phyloP scores from a whole-genome alignment of 2,329 filamentous ascomycete species.

The Verticillium dahliae region DNA sequence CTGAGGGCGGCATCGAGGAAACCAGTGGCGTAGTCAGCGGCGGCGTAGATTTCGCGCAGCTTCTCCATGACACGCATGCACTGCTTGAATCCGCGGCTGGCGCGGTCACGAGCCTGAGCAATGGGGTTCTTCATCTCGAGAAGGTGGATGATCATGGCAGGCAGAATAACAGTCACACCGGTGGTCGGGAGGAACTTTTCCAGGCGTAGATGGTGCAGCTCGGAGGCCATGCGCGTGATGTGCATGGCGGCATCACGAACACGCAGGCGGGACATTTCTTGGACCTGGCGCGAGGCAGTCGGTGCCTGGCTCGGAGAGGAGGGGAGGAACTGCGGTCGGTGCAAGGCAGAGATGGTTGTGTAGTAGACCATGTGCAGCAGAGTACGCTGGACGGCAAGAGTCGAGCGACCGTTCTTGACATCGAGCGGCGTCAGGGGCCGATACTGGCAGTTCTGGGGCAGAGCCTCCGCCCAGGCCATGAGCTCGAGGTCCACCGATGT shows the following conservation, averaged over 20 bases:
- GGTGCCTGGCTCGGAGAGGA: conserved; percentile 52
- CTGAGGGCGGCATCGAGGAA: conserved; percentile 90
- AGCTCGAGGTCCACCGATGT: conserved; percentile 73
- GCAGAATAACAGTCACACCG: conserved; percentile 83
- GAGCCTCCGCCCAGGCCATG: conserved; percentile 65
- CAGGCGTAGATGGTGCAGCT: conserved; percentile 65
- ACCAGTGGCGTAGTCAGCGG: conserved; percentile 91
- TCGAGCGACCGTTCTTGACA: conserved; percentile 52
- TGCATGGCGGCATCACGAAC: conserved; percentile 79
- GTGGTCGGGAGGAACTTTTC: conserved; percentile 81
- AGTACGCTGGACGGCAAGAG: conserved; percentile 66
- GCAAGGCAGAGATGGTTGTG: conserved; percentile 83
- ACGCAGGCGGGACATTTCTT: conserved; percentile 75
- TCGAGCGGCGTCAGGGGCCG: conserved; percentile 47
- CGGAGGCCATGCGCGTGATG: conserved; percentile 77
- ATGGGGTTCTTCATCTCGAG: conserved; percentile 85
- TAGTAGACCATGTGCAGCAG: conserved; percentile 91
- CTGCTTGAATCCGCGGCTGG: conserved; percentile 75
- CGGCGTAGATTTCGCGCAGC: conserved; percentile 82
- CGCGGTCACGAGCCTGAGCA: conserved; percentile 62
- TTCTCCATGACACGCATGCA: conserved; percentile 91
- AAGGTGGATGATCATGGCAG: conserved; percentile 89
- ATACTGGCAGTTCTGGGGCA: conserved; percentile 69
- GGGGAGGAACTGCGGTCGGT: conserved; percentile 84
- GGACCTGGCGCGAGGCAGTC: conserved; percentile 57